These are phyloP conservation scores for Tephrocybe sp. DNA, from an alignment of 768 basidiomycete genomes.

Conservation along the genomic window DNA sequence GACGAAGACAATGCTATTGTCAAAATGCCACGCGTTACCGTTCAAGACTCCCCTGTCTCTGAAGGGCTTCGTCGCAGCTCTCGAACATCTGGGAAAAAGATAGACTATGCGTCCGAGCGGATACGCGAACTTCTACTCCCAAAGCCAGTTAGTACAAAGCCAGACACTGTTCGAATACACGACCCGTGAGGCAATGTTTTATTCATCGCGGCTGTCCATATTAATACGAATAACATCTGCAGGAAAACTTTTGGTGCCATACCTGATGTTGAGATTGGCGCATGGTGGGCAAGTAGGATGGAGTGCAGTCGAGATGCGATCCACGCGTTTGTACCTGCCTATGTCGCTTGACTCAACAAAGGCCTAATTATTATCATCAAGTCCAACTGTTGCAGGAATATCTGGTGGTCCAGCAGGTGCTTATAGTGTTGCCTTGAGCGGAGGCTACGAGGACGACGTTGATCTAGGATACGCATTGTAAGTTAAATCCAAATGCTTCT, in stretches of 20 bases:
- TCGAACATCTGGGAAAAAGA: slow-evolving; percentile 55
- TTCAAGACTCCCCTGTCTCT: slow-evolving; percentile 10
- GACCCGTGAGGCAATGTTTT: slow-evolving; percentile 46
- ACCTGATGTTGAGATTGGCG: slow-evolving; percentile 74
- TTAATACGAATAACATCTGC: not conserved
- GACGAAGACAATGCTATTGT: slow-evolving; percentile 18
- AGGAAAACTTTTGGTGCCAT: slow-evolving; percentile 82
- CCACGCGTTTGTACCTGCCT: slow-evolving; percentile 66
- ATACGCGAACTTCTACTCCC: slow-evolving; percentile 30
- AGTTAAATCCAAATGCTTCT: slow-evolving; percentile 28
- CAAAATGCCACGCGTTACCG: slow-evolving; percentile 27
- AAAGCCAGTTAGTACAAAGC: slow-evolving; percentile 33
- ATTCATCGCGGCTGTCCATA: not conserved
- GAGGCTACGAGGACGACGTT: slow-evolving; percentile 86
- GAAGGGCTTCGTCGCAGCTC: slow-evolving; percentile 58
- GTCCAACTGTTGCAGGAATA: slow-evolving; percentile 86
- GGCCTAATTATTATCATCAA: slow-evolving; percentile 24
- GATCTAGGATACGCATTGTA: slow-evolving; percentile 82
- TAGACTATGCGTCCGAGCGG: slow-evolving; percentile 53
- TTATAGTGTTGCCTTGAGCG: slow-evolving; percentile 84
- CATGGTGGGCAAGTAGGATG: slow-evolving; percentile 76
- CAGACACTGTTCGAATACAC: slow-evolving; percentile 37
- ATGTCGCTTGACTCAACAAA: not conserved
- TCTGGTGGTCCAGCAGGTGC: slow-evolving; percentile 64
- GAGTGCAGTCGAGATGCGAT: slow-evolving; percentile 75